Percentiles rank a stretch among this genome's conserved stretches.
These are phyloP conservation scores for Lipomyces yamadae DNA, from an alignment of 805 yeast species.

Conservation along the genomic window DNA sequence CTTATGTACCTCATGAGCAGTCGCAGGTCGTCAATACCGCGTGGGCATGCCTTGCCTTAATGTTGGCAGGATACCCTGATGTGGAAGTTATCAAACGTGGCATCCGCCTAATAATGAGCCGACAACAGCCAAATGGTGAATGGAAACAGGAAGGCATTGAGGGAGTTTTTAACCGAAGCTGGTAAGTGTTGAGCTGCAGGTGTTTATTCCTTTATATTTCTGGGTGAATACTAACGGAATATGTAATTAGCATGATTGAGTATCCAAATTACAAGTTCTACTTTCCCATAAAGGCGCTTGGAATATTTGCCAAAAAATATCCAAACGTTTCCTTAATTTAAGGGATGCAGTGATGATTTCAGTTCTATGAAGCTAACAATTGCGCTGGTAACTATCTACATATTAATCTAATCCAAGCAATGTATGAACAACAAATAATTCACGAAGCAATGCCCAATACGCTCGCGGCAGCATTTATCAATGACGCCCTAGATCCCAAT, in stretches of 20 bases:
- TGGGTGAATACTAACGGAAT: constrained; percentile 55
- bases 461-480: constrained; percentile 11
- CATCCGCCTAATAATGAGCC: constrained; percentile 60
- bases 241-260: constrained; percentile 59
- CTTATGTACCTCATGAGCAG: constrained; percentile 34
- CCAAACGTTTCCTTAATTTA: constrained; percentile 4
- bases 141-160: constrained; percentile 85
- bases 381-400: background rate
- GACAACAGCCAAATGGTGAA: constrained; percentile 78
- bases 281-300: constrained; percentile 92
- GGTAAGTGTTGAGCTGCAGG: constrained; percentile 14
- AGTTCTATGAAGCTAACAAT: background rate
- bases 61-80: constrained; percentile 82
- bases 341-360: background rate
- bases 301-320: constrained; percentile 56
- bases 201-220: constrained; percentile 49
- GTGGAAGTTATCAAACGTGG: constrained; percentile 65
- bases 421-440: background rate
- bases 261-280: constrained; percentile 90
- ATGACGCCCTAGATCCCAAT: constrained; percentile 17
- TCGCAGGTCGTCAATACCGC: constrained; percentile 85
- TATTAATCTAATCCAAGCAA: background rate
- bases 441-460: constrained; percentile 7
- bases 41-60: constrained; percentile 85
- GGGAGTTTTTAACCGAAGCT: constrained; percentile 88